Evolutionary conservation across 768 basidiomycete species (phyloP).

Genomic region (Coprinellus micaceus): DNA sequence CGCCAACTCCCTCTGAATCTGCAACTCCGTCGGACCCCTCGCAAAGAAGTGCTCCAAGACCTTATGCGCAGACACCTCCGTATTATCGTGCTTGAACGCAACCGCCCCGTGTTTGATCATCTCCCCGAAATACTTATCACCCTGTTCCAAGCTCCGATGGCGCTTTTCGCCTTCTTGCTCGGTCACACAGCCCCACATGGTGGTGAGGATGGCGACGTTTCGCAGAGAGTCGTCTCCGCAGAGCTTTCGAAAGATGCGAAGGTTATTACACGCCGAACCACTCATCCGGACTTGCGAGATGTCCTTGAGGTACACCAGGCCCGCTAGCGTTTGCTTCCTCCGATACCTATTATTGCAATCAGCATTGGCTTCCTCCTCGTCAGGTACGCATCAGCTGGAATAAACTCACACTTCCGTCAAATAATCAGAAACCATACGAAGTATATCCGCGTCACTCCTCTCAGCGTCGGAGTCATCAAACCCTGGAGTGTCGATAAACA

Average conservation of each 20-base stretch:
- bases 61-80: conserved; percentile 34
- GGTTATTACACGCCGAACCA: conserved; percentile 40
- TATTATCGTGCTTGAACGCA: no score
- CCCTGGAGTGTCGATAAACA: conserved; percentile 57
- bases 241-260: conserved; percentile 45
- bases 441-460: conserved; percentile 44
- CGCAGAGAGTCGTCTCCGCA: conserved; percentile 42
- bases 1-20: no score
- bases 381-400: no score
- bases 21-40: no score
- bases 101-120: no score
- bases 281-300: conserved; percentile 44
- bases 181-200: conserved; percentile 33
- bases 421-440: conserved; percentile 46
- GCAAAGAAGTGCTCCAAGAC: no score
- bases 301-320: conserved; percentile 51
- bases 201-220: conserved; percentile 47
- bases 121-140: no score
- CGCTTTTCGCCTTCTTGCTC: no score
- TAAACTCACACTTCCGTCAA: conserved; percentile 32
- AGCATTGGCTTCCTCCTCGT: no score
- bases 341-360: conserved; percentile 21
- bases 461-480: conserved; percentile 48
- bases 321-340: conserved; percentile 37
- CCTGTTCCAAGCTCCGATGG: no score